Conservation (phyloP, 2,329 filamentous ascomycete species). For the Diaporthe destruens region DNA sequence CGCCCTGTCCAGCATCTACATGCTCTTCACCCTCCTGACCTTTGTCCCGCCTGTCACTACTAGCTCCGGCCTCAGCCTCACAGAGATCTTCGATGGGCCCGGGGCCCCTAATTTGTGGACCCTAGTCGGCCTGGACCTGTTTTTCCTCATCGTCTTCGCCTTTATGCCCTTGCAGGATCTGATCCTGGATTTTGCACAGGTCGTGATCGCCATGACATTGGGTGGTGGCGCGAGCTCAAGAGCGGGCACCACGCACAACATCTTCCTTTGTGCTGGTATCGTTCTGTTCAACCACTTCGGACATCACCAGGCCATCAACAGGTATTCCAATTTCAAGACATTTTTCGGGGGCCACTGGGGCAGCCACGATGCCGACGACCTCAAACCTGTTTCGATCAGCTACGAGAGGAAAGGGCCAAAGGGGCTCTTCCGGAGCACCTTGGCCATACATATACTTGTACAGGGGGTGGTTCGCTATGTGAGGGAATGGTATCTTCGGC, state of each 20-base stretch:
- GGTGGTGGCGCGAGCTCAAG: conserved; percentile 82
- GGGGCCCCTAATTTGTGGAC: conserved; percentile 89
- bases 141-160: conserved; percentile 87
- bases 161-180: conserved; percentile 89
- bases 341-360: conserved; percentile 51
- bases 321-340: conserved; percentile 56
- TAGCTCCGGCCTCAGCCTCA: conserved; percentile 83
- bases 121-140: conserved; percentile 84
- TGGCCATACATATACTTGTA: conserved; percentile 81
- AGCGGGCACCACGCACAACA: conserved; percentile 77
- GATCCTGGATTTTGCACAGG: conserved; percentile 89
- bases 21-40: conserved; percentile 91
- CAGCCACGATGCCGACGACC: conserved; percentile 59
- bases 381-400: conserved; percentile 58
- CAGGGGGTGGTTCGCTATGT: conserved; percentile 80
- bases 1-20: conserved; percentile 88
- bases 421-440: conserved; percentile 75
- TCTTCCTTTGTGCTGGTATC: conserved; percentile 78
- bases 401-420: conserved; percentile 72
- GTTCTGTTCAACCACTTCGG: conserved; percentile 69
- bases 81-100: conserved; percentile 90
- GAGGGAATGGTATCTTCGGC: conserved; percentile 74
- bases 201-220: conserved; percentile 91
- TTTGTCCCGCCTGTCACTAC: conserved; percentile 88
- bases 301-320: conserved; percentile 58